Percentiles rank a stretch among this genome's conserved stretches.
Evolutionary conservation across 805 yeast species (phyloP).

Genomic region (Scheffersomyces ergatensis): DNA sequence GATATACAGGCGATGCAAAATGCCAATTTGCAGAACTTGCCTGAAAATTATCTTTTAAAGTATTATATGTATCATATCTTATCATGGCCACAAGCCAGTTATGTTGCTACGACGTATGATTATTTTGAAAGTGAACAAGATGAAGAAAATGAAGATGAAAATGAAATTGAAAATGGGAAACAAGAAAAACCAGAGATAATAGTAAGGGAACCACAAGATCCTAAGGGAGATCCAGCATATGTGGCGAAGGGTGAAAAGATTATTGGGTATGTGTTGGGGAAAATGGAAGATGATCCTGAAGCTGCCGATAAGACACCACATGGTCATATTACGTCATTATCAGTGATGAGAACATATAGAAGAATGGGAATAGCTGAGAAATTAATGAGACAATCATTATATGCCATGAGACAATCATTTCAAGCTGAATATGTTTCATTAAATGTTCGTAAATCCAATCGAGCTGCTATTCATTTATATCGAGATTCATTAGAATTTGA

Average conservation of each 20-base stretch:
- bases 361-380: constrained; percentile 93
- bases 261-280: constrained; percentile 94
- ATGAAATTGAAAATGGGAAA: constrained; percentile 17
- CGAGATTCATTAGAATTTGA: constrained; percentile 81
- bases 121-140: constrained; percentile 18
- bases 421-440: constrained; percentile 80
- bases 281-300: constrained; percentile 93
- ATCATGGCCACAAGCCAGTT: constrained; percentile 97
- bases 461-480: constrained; percentile 92
- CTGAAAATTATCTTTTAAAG: constrained; percentile 90
- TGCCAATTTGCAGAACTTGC: constrained; percentile 86
- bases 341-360: constrained; percentile 94
- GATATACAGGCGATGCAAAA: constrained; percentile 96
- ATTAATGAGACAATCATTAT: constrained; percentile 80
- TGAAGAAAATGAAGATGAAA: constrained; percentile 19
- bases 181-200: background rate
- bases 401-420: constrained; percentile 77
- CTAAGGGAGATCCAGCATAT: constrained; percentile 64
- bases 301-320: constrained; percentile 72
- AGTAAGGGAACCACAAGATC: constrained; percentile 20
- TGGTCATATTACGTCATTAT: constrained; percentile 91
- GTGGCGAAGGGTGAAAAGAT: constrained; percentile 69
- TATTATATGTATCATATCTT: constrained; percentile 91
- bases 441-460: constrained; percentile 90
- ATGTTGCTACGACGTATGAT: constrained; percentile 84